Conservation (phyloP, 768 basidiomycete genomes). For the Phylloporus sp. region DNA sequence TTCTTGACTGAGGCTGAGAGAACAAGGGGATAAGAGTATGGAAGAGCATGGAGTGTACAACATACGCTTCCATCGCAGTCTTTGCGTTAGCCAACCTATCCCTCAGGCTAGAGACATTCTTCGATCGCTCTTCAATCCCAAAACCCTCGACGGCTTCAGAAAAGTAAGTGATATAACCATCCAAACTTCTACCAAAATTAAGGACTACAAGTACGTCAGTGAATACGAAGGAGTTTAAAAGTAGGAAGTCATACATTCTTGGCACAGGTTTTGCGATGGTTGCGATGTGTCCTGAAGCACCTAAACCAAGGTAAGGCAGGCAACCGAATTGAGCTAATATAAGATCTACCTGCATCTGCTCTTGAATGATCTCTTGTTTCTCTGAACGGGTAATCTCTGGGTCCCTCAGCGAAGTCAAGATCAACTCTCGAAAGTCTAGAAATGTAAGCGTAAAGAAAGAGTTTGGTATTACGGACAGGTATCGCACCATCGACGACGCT, state of each 20-base stretch:
- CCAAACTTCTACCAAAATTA: constrained; percentile 12
- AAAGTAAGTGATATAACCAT: constrained; percentile 14
- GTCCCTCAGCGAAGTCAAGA: constrained; percentile 15
- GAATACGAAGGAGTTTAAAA: not conserved
- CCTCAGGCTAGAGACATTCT: constrained; percentile 4
- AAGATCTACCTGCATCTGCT: constrained; percentile 11
- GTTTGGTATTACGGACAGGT: not conserved
- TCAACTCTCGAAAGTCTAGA: constrained; percentile 16
- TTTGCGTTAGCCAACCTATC: constrained; percentile 2
- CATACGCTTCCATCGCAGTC: constrained; percentile 15
- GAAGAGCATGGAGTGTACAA: not conserved
- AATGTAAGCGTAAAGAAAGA: not conserved
- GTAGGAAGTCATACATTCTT: constrained; percentile 9
- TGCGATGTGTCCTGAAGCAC: constrained; percentile 12
- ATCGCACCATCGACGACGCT: constrained; percentile 14
- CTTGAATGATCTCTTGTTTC: constrained; percentile 15
- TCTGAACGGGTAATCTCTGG: not conserved
- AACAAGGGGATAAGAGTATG: not conserved
- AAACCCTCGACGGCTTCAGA: constrained; percentile 11
- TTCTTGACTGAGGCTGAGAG: constrained; percentile 14
- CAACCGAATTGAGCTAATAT: not conserved
- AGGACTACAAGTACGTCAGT: constrained; percentile 4
- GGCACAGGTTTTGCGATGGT: constrained; percentile 18
- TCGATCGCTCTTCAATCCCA: not conserved
- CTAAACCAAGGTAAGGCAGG: constrained; percentile 7